A percentile compares a stretch with the other conserved stretches of the same genome.
These are phyloP conservation scores for Euptelea pleiosperma DNA, from an alignment of 164 flowering plant genomes.

Conservation along the genomic window DNA sequence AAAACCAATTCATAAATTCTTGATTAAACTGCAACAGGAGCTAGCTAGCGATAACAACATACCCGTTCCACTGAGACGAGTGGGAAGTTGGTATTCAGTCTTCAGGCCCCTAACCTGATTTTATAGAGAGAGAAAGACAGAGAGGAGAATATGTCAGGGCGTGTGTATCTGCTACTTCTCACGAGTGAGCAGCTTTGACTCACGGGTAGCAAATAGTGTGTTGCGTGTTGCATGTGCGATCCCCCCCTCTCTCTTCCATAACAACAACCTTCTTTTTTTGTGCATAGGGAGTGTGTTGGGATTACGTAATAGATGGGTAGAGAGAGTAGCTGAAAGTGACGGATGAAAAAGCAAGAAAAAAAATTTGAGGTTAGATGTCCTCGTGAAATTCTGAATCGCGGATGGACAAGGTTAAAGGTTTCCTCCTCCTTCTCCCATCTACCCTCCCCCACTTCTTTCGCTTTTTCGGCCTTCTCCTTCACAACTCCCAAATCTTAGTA, in stretches of 20 bases:
- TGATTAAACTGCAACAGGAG: too few relatives aligned
- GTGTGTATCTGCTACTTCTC: not conserved
- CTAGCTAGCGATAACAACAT: too few relatives aligned
- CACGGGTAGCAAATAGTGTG: not conserved
- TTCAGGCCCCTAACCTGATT: not conserved
- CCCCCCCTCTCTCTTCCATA: not conserved
- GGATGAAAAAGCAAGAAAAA: too few relatives aligned
- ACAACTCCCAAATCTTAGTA: too few relatives aligned
- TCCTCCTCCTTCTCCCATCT: not conserved
- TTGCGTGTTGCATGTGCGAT: not conserved
- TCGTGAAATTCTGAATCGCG: slow-evolving; percentile 1
- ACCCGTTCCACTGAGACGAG: too few relatives aligned
- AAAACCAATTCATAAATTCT: too few relatives aligned
- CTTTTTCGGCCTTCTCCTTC: too few relatives aligned
- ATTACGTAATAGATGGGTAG: not conserved
- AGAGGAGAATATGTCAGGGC: not conserved
- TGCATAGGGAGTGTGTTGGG: not conserved
- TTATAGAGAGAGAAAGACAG: not conserved
- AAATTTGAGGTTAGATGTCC: slow-evolving; percentile 3
- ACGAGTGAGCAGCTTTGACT: not conserved
- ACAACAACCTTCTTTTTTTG: not conserved
- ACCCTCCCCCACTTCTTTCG: not conserved
- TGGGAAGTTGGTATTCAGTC: too few relatives aligned
- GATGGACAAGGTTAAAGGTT: not conserved
- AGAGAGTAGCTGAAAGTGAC: not conserved